Base-by-base conservation (phyloP, 2,329 filamentous ascomycete species). In the Aspergillus pseudoviridinutans region DNA sequence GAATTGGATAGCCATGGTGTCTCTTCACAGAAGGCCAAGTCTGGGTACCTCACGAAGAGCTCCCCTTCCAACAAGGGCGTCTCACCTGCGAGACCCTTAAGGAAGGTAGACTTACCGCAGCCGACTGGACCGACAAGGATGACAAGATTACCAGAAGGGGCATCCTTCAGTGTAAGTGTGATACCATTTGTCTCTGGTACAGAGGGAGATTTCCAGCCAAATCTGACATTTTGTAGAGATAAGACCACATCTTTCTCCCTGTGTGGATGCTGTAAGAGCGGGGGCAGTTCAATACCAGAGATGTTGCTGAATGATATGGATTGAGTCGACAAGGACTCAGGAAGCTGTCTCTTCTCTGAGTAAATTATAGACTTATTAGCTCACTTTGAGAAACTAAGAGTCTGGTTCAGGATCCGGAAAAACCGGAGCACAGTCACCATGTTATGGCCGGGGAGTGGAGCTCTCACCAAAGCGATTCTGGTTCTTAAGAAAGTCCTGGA, bases 41-140 rank as follows among this genome's bases (percentile, higher is more conserved):
- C 60, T 8, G 54, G 54, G 38, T 61, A 53, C 28, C 53, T 55
- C 1, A 65, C 50, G 49, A 58, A 54, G 55, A 62, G 7, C 1
- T 61, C 52, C 1, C 62, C 63, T 17, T 60, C 54, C 2, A 60
- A 24, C 8, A 65, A 20, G 1, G 58, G 53, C 3, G 67, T 65
- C 44, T 76, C 74, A 49, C 70, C 67, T 1, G 74, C 59, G 1
- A 76, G 51, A 4, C 64, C 62, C 54, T 71, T 71, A 9, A 74
- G 65, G 9, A 80, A 65, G 0, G 22, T 79, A 6, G 78, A 80
- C 59, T 81, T 81, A 2, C 79, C 79, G 58, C 75, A 76, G 4
- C 76, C 79, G n/a, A 79, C 74, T n/a, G 77, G 74, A 8, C 78
- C 78, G 51, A 79, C 68, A 27, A 80, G 64, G 3, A 50, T 61